Percentiles rank a stretch among this genome's conserved stretches.
Conservation (phyloP, 2,329 filamentous ascomycete genomes). For the Talaromyces rugulosus region DNA sequence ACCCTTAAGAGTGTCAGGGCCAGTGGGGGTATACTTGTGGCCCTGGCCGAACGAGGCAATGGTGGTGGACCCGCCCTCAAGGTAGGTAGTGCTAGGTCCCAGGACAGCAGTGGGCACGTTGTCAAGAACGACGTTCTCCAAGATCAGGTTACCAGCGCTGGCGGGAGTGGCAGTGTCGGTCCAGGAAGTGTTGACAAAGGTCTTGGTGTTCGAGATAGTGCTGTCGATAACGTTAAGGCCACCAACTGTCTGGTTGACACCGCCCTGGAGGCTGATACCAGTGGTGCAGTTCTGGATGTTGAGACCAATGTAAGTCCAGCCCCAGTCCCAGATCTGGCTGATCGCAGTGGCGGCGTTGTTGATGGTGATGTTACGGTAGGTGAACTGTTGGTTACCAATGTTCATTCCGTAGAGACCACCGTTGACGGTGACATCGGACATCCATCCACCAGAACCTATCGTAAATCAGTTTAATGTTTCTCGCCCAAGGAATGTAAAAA, state of each 20-base stretch:
- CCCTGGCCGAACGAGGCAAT: conserved; percentile 43
- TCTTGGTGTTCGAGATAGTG: conserved; percentile 45
- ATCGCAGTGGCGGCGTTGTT: conserved; percentile 51
- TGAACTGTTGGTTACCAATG: conserved; percentile 63
- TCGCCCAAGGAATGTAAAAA: background rate
- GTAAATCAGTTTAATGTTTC: background rate
- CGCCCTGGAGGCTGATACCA: conserved; percentile 48
- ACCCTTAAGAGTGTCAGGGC: conserved; percentile 43
- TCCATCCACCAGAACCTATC: conserved; percentile 53
- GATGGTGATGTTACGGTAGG: conserved; percentile 54
- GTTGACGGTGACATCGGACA: conserved; percentile 57
- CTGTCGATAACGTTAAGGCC: conserved; percentile 56
- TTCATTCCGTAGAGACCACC: conserved; percentile 58
- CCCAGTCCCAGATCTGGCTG: conserved; percentile 58
- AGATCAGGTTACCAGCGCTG: conserved; percentile 46
- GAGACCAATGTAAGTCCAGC: conserved; percentile 52
- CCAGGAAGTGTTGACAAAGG: conserved; percentile 49
- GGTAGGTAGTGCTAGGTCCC: conserved; percentile 28
- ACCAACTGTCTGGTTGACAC: conserved; percentile 46
- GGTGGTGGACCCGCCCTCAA: conserved; percentile 27
- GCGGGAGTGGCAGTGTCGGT: conserved; percentile 35
- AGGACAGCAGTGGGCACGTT: conserved; percentile 46
- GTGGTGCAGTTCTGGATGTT: conserved; percentile 50
- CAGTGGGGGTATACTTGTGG: conserved; percentile 41
- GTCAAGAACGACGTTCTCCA: conserved; percentile 53